phyloP scores from a whole-genome alignment of 1,284 basidiomycete genomes.

The Caloboletus firmus region DNA sequence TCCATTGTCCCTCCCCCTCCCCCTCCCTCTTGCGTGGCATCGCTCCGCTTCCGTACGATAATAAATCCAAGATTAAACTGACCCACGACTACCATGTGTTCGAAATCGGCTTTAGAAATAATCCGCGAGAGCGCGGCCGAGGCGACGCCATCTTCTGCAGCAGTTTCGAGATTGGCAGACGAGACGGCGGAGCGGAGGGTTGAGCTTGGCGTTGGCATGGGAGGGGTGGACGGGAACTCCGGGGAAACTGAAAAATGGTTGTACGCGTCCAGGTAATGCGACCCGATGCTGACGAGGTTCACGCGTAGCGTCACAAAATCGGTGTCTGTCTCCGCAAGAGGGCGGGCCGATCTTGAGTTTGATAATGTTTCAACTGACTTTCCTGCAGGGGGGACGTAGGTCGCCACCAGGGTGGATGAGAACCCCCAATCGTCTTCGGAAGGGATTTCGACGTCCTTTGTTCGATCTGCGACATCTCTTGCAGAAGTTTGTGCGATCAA shows the following conservation, averaged over 20 bases:
- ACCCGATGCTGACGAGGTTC: constrained; percentile 43
- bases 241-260: constrained; percentile 4
- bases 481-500: not conserved
- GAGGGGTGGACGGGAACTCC: not conserved
- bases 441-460: constrained; percentile 25
- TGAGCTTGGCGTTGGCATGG: constrained; percentile 15
- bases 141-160: constrained; percentile 58
- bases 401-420: constrained; percentile 30
- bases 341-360: not conserved
- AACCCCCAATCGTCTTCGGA: constrained; percentile 31
- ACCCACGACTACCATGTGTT: constrained; percentile 81
- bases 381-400: constrained; percentile 19
- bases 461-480: not conserved
- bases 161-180: constrained; percentile 62
- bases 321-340: not conserved
- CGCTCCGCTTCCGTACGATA: constrained; percentile 61
- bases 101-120: constrained; percentile 89
- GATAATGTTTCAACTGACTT: constrained; percentile 18
- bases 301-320: constrained; percentile 43
- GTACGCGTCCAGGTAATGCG: constrained; percentile 27
- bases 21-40: constrained; percentile 9
- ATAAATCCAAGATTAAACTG: constrained; percentile 99
- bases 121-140: constrained; percentile 79
- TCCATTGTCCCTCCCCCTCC: constrained; percentile 47
- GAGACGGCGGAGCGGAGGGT: constrained; percentile 31